A percentile compares a stretch with the other conserved stretches of the same genome.
Evolutionary conservation across 1,139 yeast genomes (phyloP).

Genomic region (Debaryomyces robertsiae): DNA sequence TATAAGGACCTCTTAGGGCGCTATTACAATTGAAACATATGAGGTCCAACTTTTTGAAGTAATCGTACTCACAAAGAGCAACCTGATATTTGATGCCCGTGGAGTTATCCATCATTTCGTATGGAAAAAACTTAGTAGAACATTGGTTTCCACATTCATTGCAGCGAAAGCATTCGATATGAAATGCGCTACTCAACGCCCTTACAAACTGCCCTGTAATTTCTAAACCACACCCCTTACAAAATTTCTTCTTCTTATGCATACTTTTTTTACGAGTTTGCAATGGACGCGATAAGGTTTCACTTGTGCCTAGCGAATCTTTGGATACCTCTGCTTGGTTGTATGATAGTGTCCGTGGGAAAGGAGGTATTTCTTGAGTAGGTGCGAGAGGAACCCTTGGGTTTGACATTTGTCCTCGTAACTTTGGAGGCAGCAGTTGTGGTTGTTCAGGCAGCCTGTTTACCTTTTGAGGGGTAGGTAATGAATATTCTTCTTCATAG

Average conservation of each 20-base stretch:
- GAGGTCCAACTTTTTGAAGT: slow-evolving; percentile 79
- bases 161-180: slow-evolving; percentile 86
- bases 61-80: slow-evolving; percentile 91
- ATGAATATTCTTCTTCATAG: neutral
- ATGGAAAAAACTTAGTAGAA: slow-evolving; percentile 71
- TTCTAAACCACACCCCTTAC: slow-evolving; percentile 65
- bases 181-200: slow-evolving; percentile 79
- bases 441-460: neutral
- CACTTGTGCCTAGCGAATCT: slow-evolving; percentile 2
- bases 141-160: slow-evolving; percentile 79
- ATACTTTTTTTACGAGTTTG: slow-evolving; percentile 15
- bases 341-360: neutral
- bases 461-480: neutral
- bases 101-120: slow-evolving; percentile 40
- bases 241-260: slow-evolving; percentile 39
- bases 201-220: slow-evolving; percentile 84
- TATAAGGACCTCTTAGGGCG: slow-evolving; percentile 90
- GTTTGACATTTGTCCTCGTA: slow-evolving; percentile 2
- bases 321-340: neutral
- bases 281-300: slow-evolving; percentile 5
- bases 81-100: slow-evolving; percentile 47
- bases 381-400: slow-evolving; percentile 6
- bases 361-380: slow-evolving; percentile 8
- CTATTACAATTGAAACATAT: slow-evolving; percentile 82
- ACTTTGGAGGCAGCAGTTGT: slow-evolving; percentile 3